Base-by-base conservation (phyloP, 169 alveolate genomes). In the Eimeria zaria region DNA sequence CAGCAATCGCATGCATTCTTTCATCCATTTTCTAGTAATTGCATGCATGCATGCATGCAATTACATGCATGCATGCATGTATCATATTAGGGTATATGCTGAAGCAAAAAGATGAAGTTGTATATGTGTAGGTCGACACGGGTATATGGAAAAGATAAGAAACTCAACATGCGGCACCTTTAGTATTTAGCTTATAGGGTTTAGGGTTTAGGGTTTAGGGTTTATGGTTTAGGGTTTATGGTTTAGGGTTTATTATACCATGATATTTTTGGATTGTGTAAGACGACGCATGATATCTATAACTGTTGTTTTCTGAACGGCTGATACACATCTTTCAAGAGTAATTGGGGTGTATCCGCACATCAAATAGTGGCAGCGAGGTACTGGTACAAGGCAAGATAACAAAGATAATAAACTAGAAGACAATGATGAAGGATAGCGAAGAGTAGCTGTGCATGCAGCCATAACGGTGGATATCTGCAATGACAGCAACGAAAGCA, bases 371-470 rank as follows among this genome's bases (percentile, higher is more conserved):
- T 99, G 99, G 96, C 99, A 99, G 97, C 99, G 98, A 16, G 99
- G 99, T 20, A 99, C 99, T 12, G 99, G 99, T 55, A 99, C 99
- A 55, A 99, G 98, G n/a, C 99, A 98, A 7, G 99, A 99, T 41
- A 99, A 97, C 67, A 99, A 95, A 58, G 99, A 99, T 58, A 99
- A 98, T 97, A 99, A 96, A 97, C 99, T 99, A 91, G 99, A 99
- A 96, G 99, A 99, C 99, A 99, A 98, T 92, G 99, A 99, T 0
- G 99, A 99, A 33, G 99, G 99, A 55, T 95, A 97, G 62, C 97
- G 94, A 97, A 98, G 96, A n/a, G 99, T 99, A n/a, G 99, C 99
- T 0, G 99, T 99, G 44, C 99, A 97, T 39, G 99, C 99, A 4
- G 99, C 98, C 99, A 99, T 99, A 36, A 98, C 99, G 81, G 98